Conservation (phyloP, 495 filamentous ascomycete species). For the Hyaloscypha finlandica region DNA sequence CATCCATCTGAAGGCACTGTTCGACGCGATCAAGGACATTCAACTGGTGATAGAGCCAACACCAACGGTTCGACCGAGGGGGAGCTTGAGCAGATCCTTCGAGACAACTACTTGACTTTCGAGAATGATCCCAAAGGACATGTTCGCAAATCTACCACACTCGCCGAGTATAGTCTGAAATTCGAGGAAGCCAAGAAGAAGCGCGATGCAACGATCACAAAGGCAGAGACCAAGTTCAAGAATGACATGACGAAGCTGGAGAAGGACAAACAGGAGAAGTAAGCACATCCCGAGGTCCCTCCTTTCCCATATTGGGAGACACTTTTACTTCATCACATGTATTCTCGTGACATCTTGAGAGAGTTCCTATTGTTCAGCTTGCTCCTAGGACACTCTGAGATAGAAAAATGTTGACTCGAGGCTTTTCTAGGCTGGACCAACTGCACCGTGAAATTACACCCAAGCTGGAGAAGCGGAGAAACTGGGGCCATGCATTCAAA, state of each 20-base stretch:
- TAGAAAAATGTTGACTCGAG: too few relatives aligned
- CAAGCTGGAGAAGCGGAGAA: not conserved
- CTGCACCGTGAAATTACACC: not conserved
- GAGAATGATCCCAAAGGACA: not conserved
- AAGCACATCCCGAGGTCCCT: too few relatives aligned
- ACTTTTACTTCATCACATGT: too few relatives aligned
- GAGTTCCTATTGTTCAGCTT: too few relatives aligned
- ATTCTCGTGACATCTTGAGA: too few relatives aligned
- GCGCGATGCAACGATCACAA: not conserved
- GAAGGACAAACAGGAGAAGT: not conserved
- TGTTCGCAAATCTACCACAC: not conserved
- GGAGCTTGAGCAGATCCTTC: not conserved
- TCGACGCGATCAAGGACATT: not conserved
- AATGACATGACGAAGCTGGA: not conserved
- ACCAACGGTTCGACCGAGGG: not conserved
- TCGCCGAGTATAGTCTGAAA: not conserved
- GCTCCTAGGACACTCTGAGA: too few relatives aligned
- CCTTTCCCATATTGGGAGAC: too few relatives aligned
- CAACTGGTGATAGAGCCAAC: not conserved
- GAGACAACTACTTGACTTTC: not conserved
- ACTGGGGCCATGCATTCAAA: not conserved
- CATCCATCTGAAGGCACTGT: not conserved
- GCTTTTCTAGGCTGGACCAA: not conserved
- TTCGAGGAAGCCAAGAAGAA: constrained; percentile 3
- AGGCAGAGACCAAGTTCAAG: not conserved